Conservation (phyloP, 306 rosid species). For the Cucumis hystrix region DNA sequence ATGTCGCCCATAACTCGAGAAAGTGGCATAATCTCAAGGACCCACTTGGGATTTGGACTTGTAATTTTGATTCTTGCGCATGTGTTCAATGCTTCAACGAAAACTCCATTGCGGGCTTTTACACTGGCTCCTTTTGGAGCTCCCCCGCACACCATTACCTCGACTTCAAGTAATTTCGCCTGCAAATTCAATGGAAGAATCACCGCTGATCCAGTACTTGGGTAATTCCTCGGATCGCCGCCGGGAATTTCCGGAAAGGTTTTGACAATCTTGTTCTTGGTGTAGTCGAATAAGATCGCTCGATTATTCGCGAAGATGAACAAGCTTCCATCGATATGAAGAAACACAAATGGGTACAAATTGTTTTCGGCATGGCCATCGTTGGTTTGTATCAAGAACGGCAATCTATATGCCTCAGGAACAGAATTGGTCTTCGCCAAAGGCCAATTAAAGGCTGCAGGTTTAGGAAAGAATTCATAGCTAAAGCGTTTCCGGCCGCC, state of each 20-base stretch:
- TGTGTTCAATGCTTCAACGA: neutral
- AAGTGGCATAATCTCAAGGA: conserved; percentile 30
- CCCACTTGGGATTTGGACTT: conserved; percentile 15
- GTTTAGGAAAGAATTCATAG: conserved; percentile 49
- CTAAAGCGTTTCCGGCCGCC: conserved; percentile 68
- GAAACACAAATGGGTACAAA: conserved; percentile 65
- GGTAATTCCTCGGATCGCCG: conserved; percentile 57
- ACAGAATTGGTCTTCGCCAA: neutral
- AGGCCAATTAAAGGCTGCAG: neutral
- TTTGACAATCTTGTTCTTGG: conserved; percentile 28
- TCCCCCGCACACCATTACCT: neutral
- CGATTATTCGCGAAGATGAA: conserved; percentile 65
- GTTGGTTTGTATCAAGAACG: conserved; percentile 34
- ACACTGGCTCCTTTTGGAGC: neutral
- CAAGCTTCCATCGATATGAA: conserved; percentile 72
- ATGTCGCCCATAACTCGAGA: conserved; percentile 35
- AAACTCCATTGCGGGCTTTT: neutral
- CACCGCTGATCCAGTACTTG: conserved; percentile 69
- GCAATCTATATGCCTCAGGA: neutral
- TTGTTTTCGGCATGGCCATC: conserved; percentile 46
- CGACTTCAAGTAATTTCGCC: neutral
- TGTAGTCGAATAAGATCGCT: conserved; percentile 41
- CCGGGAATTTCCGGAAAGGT: conserved; percentile 52
- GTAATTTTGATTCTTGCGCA: conserved; percentile 8
- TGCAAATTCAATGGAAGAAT: conserved; percentile 44